Base-by-base conservation (phyloP, 192 early-diverging fungal genomes). In the Linnemannia zychae region DNA sequence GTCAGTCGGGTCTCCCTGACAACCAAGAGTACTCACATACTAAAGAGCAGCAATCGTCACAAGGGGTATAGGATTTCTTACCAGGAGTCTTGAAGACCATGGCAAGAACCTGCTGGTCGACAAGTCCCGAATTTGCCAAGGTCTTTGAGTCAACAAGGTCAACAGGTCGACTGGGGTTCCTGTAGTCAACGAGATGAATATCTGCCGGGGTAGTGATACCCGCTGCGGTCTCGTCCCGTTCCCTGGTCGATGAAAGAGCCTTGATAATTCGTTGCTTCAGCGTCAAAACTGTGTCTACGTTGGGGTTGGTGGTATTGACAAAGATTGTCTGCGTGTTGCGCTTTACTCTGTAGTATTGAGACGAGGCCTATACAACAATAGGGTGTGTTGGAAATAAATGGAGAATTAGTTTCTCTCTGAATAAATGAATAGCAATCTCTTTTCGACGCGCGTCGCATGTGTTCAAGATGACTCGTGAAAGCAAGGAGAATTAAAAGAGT, bases 311-410 rank as follows among this genome's bases (percentile, higher is more conserved):
- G 17, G 33, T 78, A 66, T 84, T 84, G 69, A 84, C 75, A 44
- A 84, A 84, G 48, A 84, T 75, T 22, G 77, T 84, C 22, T 79
- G 76, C 13, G 65, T 79, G 36, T 84, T 37, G 40, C 82, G 82
- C 67, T 84, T 84, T 37, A 84, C 82, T n/a, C 82, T 67, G 63
- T 79, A 84, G 47, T 76, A 79, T 50, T 84, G 82, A 38, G 71
- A 78, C 5, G 48, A 2, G 5, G 53, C 28, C 67, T 70, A 72
- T 15, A 36, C 7, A 71, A 71, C 15, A 57, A 50, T n/a, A 77
- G 15, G 48, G 50, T 31, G 46, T 7, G 20, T 47, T 33, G n/a
- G 52, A 9, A 13, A 24, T 57, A n/a, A n/a, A n/a, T n/a, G n/a
- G 52, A 9, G 28, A 12, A 63, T 63, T 63, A 31, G 57, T 63